Evolutionary conservation across 2,329 filamentous ascomycete genomes (phyloP), one percentile per base, ranked within the genome.

Genomic region (Exophiala aquamarina): DNA sequence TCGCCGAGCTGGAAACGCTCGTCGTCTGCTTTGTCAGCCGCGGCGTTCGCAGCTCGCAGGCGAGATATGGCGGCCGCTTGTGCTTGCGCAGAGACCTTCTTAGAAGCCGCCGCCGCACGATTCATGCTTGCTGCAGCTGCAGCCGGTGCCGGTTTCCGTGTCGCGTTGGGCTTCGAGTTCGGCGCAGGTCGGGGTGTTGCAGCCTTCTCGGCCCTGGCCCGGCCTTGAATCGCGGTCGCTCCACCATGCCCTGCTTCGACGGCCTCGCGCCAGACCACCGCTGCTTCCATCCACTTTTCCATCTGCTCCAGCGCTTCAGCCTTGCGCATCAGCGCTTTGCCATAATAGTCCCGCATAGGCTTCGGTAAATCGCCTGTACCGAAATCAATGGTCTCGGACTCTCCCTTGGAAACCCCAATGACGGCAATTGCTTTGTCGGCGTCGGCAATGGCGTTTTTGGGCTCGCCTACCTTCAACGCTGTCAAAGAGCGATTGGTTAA

Each of bases 241-340:
- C 90, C 92, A n/a, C 93, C 92, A 13, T 94, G 82, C 3, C 91
- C 89, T 19, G 81, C 82, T 67, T 94, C 87, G 1, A 97, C 87
- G 26, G 89, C 91, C 44, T 80, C 72, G 60, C 84, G 83, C 93
- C 93, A 98, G 0, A 87, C 83, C 2, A 75, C 71, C 0, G 82
- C 83, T 1, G 93, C 93, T 41, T 97, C 92, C 2, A 73, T 70
- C 92, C 92, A 98, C 64, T 86, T 89, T 70, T 98, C 93, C 76
- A 98, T 86, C 63, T 95, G 87, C 67, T 98, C 93, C 6, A 97
- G 76, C 1, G 90, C 93, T 69, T 98, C 93, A 1, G 93, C 93
- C 72, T 97, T 97, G 44, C 93, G 86, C 70, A 88, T 92, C 21
- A 97, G 72, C 0, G 92, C 92, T 67, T 97, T 98, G 43, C 89